These are phyloP conservation scores for Candida alai DNA, from an alignment of 805 yeast genomes.

Conservation along the genomic window DNA sequence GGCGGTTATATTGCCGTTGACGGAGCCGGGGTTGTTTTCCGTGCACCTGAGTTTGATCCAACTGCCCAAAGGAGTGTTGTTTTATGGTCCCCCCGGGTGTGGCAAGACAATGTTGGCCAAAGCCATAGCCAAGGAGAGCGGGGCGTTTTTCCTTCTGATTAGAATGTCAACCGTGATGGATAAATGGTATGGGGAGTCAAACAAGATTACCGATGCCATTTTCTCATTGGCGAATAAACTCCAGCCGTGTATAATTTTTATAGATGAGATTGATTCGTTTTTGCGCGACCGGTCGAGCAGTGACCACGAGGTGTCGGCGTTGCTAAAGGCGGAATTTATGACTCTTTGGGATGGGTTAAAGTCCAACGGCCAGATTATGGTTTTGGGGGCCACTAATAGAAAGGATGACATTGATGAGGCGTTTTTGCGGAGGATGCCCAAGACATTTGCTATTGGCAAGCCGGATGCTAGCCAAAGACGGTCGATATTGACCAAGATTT, in stretches of 20 bases:
- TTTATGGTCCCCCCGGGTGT: constrained; percentile 97
- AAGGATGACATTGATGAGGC: constrained; percentile 91
- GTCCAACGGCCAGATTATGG: constrained; percentile 74
- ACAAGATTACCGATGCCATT: constrained; percentile 89
- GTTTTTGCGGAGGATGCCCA: constrained; percentile 88
- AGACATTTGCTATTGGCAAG: constrained; percentile 71
- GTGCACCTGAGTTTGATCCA: constrained; percentile 67
- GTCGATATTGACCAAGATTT: constrained; percentile 64
- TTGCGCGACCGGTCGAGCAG: constrained; percentile 75
- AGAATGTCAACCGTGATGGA: constrained; percentile 94
- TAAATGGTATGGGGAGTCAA: constrained; percentile 96
- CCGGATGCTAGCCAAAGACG: constrained; percentile 68
- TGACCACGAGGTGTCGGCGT: constrained; percentile 95
- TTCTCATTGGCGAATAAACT: constrained; percentile 85
- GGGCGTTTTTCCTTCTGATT: constrained; percentile 86
- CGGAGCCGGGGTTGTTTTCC: constrained; percentile 67
- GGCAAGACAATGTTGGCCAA: constrained; percentile 97
- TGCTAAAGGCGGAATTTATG: constrained; percentile 95
- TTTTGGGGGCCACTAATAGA: constrained; percentile 93
- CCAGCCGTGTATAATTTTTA: constrained; percentile 91
- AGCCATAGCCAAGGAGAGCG: constrained; percentile 88
- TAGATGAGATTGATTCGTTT: constrained; percentile 95
- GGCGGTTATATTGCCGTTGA: constrained; percentile 80
- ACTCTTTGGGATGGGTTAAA: constrained; percentile 93
- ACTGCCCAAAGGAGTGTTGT: constrained; percentile 91